A percentile compares a stretch with the other conserved stretches of the same genome.
Conservation (phyloP, 2,329 filamentous ascomycete genomes). For the Diaporthe citriasiana region DNA sequence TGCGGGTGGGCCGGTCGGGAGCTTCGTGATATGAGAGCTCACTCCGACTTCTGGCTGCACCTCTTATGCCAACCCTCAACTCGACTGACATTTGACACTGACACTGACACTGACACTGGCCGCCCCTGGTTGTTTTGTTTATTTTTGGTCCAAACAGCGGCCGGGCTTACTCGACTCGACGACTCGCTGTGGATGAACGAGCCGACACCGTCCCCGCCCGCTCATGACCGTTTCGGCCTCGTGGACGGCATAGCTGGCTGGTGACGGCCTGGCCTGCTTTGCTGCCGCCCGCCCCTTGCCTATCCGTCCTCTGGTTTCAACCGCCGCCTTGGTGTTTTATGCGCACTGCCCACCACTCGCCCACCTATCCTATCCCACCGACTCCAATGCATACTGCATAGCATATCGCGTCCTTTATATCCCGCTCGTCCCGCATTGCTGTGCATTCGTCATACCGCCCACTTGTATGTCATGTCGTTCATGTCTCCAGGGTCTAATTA, state of each 20-base stretch:
- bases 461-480: constrained; percentile 28
- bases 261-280: constrained; percentile 32
- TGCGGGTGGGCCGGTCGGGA: constrained; percentile 23
- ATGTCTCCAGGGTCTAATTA: constrained; percentile 2
- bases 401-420: constrained; percentile 22
- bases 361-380: not conserved
- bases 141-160: constrained; percentile 34
- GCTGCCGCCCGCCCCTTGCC: constrained; percentile 21
- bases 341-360: constrained; percentile 7
- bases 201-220: not conserved
- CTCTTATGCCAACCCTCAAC: constrained; percentile 1
- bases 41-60: not conserved
- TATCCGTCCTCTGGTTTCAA: constrained; percentile 26
- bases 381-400: constrained; percentile 22
- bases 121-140: constrained; percentile 29
- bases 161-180: constrained; percentile 30
- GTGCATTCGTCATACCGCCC: constrained; percentile 31
- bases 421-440: constrained; percentile 23
- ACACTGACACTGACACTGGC: not conserved
- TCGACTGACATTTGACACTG: constrained; percentile 12
- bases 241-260: constrained; percentile 36
- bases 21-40: constrained; percentile 26
- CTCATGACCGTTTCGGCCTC: constrained; percentile 36
- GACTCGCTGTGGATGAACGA: constrained; percentile 23
- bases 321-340: constrained; percentile 26